Percentiles rank a stretch among this genome's conserved stretches.
Evolutionary conservation across 129 eudicot genomes (phyloP).

Genomic region (Chrysanthemum makinoi): DNA sequence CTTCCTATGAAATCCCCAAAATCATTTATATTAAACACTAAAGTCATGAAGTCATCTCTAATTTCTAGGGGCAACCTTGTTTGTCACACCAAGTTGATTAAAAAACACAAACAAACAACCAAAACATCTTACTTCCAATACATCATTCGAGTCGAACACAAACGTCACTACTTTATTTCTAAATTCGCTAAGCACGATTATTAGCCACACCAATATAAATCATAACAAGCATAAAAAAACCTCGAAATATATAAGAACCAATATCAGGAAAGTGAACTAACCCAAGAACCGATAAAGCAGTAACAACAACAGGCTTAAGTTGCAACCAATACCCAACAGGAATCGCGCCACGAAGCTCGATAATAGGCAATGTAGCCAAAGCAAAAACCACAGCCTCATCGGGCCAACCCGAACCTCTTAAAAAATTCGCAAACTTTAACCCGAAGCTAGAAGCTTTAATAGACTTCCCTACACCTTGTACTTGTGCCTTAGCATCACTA

Average conservation of each 20-base stretch:
- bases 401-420: conserved; percentile 90
- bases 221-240: not conserved
- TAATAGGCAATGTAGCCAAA: conserved; percentile 84
- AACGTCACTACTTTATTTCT: not conserved
- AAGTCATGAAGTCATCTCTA: not conserved
- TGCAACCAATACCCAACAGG: conserved; percentile 99
- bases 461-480: conserved; percentile 52
- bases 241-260: not conserved
- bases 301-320: conserved; percentile 55
- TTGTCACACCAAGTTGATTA: not conserved
- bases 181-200: not conserved
- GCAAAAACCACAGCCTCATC: conserved; percentile 89
- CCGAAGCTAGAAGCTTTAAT: conserved; percentile 89
- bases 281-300: conserved; percentile 74
- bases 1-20: not conserved
- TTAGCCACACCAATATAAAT: conserved; percentile 12
- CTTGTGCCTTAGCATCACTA: conserved; percentile 68
- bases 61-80: not conserved
- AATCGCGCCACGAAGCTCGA: conserved; percentile 99
- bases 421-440: conserved; percentile 57
- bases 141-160: not conserved
- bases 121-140: not conserved
- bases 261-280: conserved; percentile 37
- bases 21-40: not conserved
- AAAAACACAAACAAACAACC: not conserved